Evolutionary conservation across 202 grass and related monocot species (phyloP).

Genomic region (Musa balbisiana): DNA sequence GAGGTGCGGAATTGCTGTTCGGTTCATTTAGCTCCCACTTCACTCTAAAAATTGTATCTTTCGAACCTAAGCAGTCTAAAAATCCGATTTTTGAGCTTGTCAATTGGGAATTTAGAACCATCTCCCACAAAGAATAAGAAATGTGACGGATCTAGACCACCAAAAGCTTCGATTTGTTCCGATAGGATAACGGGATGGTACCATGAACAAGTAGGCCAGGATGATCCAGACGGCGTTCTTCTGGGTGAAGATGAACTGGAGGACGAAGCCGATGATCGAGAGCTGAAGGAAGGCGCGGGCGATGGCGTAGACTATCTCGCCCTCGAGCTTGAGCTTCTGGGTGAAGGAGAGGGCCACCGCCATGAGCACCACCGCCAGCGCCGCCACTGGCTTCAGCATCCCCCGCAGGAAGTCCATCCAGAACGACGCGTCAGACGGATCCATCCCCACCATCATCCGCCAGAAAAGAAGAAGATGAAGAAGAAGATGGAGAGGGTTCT

Average conservation of each 20-base stretch:
- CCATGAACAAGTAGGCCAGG: conserved; percentile 82
- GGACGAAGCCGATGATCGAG: conserved; percentile 77
- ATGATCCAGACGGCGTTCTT: conserved; percentile 51
- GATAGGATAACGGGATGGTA: conserved; percentile 6
- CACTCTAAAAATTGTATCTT: neutral
- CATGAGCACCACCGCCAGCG: conserved; percentile 47
- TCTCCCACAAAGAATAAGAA: neutral
- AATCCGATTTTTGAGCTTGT: neutral
- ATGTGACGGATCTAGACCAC: neutral
- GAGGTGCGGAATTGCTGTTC: neutral
- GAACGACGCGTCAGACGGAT: conserved; percentile 46
- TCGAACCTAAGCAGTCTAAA: neutral
- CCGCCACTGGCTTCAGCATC: conserved; percentile 60
- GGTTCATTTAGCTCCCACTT: neutral
- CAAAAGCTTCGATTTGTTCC: neutral
- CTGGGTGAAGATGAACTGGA: conserved; percentile 79
- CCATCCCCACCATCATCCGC: conserved; percentile 26
- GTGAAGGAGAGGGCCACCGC: conserved; percentile 60
- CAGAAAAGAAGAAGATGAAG: neutral
- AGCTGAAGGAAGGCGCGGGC: conserved; percentile 67
- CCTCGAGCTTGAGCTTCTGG: conserved; percentile 49
- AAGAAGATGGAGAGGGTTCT: neutral
- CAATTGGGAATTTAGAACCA: neutral
- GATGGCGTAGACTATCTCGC: conserved; percentile 71
- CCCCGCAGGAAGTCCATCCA: conserved; percentile 50